Conservation (phyloP, 2,329 filamentous ascomycete genomes). For the Fusarium ramigenum region DNA sequence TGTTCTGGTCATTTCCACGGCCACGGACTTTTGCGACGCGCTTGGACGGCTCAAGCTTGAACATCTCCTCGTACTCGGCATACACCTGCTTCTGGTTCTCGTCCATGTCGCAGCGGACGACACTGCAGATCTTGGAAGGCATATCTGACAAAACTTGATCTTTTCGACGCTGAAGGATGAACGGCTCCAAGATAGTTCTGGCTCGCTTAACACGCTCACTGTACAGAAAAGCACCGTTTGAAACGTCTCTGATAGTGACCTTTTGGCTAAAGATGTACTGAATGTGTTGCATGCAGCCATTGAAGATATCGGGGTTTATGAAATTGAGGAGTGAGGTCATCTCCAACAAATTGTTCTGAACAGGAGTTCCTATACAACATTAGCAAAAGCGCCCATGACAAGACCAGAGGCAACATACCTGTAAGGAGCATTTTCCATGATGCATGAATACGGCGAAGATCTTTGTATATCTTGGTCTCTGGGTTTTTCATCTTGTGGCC, state of each 20-base stretch:
- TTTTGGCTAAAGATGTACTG: conserved; percentile 91
- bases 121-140: conserved; percentile 79
- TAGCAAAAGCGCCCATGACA: conserved; percentile 8
- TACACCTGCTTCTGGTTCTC: conserved; percentile 78
- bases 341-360: conserved; percentile 95
- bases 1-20: conserved; percentile 66
- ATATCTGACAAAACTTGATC: conserved; percentile 88
- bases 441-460: conserved; percentile 79
- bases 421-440: conserved; percentile 84
- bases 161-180: conserved; percentile 94
- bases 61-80: conserved; percentile 68
- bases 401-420: conserved; percentile 36
- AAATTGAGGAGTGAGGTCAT: conserved; percentile 92
- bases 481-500: conserved; percentile 93
- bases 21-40: conserved; percentile 59
- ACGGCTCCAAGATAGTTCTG: conserved; percentile 91
- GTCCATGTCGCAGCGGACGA: conserved; percentile 85
- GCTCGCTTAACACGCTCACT: conserved; percentile 87
- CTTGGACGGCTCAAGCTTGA: conserved; percentile 68
- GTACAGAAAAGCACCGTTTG: conserved; percentile 85
- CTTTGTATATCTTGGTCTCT: conserved; percentile 81
- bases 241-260: conserved; percentile 81
- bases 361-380: conserved; percentile 78
- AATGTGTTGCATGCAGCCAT: conserved; percentile 79
- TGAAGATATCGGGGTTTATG: conserved; percentile 87